phyloP scores from a whole-genome alignment of 768 basidiomycete genomes.

The Podaxis sp. region DNA sequence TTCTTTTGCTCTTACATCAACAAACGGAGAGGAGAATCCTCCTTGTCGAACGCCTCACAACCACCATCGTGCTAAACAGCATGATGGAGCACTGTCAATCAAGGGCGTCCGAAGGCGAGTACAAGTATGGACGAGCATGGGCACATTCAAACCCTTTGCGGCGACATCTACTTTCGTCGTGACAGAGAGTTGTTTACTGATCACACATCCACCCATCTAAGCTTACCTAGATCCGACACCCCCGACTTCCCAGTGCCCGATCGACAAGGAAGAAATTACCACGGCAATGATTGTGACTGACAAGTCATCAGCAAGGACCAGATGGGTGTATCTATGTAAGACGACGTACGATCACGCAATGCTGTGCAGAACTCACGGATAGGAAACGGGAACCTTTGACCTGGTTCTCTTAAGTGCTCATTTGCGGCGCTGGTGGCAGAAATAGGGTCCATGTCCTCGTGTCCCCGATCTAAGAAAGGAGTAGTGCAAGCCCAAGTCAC shows the following conservation, averaged over 20 bases:
- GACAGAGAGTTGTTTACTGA: neutral
- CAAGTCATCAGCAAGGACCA: neutral
- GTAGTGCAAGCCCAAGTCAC: neutral
- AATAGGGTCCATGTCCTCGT: conserved; percentile 3
- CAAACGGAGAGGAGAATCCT: conserved; percentile 5
- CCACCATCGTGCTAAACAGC: neutral
- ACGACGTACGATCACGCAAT: neutral
- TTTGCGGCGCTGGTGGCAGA: neutral
- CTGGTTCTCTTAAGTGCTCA: neutral
- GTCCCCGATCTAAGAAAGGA: neutral
- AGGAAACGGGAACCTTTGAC: neutral
- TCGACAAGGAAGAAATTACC: neutral
- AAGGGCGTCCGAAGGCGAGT: neutral
- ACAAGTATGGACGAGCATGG: neutral
- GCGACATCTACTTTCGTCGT: neutral
- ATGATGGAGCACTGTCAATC: neutral
- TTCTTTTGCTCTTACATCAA: neutral
- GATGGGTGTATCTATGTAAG: neutral
- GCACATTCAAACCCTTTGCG: conserved; percentile 1
- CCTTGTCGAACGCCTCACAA: neutral
- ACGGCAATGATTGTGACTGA: neutral
- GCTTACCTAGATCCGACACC: conserved; percentile 6
- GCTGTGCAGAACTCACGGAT: neutral
- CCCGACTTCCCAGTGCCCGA: neutral
- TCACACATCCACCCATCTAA: conserved; percentile 2